Base-by-base conservation (phyloP, 331 rosid genomes). In the Phaseolus coccineus region DNA sequence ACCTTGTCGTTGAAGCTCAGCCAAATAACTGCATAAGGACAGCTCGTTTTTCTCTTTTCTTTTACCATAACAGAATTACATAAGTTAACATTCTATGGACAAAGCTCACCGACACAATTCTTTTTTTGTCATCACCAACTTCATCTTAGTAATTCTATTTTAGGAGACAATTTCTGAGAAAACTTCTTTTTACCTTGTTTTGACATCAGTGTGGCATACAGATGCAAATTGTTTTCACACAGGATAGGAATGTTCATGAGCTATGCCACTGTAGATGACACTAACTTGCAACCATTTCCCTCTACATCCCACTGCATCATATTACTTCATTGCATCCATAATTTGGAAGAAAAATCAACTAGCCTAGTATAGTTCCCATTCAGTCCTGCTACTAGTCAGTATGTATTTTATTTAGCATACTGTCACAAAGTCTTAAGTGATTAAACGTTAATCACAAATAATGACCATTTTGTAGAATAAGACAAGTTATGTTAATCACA, bases 381-480 rank as follows among this genome's bases (percentile, higher is more conserved):
- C 13, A 58, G 82, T 52, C 40, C 58, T 51, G 63, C 31, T 53
- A 42, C 64, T 8, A 22, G 71, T 67, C 64, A 72, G 53, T 69
- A 30, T 57, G 13, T 66, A 19, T 61, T 67, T 40, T 0, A 30
- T 63, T 63, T 59, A 11, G 15, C 16, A 46, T 46, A 56, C 33
- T 47, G n/a, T 79, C 82, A 12, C 58, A 30, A 33, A 42, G 19
- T 69, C 25, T 10, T 10, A 55, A 22, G 31, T 40, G 25, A 39
- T 55, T 24, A 8, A 63, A 42, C 25, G 40, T 33, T 31, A 62
- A 59, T 25, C 44, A 42, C 42, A 72, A 35, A 64, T 53, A 57
- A 10, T 27, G 61, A 9, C 40, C 40, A 30, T 59, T 15, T 76
- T 19, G 19, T 39, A 62, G 27, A 46, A 50, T 50, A 71, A 61